These are phyloP conservation scores for Hygrophoropsis aurantiaca DNA, from an alignment of 768 basidiomycete species.

Conservation along the genomic window DNA sequence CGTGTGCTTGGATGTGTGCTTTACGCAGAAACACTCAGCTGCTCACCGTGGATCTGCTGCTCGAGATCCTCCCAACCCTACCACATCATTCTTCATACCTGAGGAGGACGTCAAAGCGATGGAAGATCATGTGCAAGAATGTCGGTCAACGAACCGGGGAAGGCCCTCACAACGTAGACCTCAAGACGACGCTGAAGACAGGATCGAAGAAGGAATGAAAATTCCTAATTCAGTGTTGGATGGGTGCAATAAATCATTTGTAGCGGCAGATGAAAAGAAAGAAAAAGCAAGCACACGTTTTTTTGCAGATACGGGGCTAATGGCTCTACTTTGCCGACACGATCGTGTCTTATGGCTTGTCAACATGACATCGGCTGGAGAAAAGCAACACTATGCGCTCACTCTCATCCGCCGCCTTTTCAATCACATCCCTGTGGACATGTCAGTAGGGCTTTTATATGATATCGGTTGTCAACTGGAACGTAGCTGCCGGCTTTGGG, in stretches of 20 bases:
- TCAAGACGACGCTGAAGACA: background rate
- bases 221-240: constrained; percentile 30
- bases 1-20: constrained; percentile 33
- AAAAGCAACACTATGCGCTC: constrained; percentile 16
- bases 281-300: constrained; percentile 16
- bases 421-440: constrained; percentile 11
- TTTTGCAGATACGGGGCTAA: constrained; percentile 19
- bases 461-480: constrained; percentile 25
- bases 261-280: constrained; percentile 8
- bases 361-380: no score
- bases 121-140: constrained; percentile 1
- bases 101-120: background rate
- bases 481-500: constrained; percentile 13
- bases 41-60: constrained; percentile 7
- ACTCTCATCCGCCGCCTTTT: constrained; percentile 11
- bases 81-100: background rate
- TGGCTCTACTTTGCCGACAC: constrained; percentile 22
- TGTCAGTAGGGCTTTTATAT: constrained; percentile 17
- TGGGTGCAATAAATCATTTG: constrained; percentile 27
- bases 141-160: background rate
- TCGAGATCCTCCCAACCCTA: constrained; percentile 3
- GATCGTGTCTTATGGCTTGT: constrained; percentile 15
- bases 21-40: constrained; percentile 29
- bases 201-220: constrained; percentile 15
- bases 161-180: background rate